Base-by-base conservation (phyloP, 2,329 filamentous ascomycete species). In the Achaetomium macrosporum region DNA sequence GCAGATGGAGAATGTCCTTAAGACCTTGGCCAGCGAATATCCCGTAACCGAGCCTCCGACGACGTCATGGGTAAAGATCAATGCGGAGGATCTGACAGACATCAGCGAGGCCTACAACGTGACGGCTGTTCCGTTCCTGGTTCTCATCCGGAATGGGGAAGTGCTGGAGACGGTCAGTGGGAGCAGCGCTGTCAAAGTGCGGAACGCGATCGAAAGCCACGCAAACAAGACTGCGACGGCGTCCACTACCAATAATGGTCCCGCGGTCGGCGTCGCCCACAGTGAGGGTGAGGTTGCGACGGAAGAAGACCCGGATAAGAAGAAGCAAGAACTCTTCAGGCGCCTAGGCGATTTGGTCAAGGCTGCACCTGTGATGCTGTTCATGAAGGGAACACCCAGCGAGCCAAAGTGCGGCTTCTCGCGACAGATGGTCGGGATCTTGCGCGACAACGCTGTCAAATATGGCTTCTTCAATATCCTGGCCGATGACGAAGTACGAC, bases 391-490 rank as follows among this genome's bases (percentile, higher is more conserved):
- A 55, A 97, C 93, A 1, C 93, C 93, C 54, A 91, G 96, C 74
- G 89, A 83, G 56, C 93, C 93, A 17, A 91, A 96, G 71, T 99
- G 93, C 73, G 93, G 93, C 2, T 99, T 99, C 73, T 95, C 89
- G 61, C 78, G 92, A 61, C 90, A 96, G 73, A 75, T 96, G 42
- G 93, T 99, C 41, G 84, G 76, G 25, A 81, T 99, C 43, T 73
- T 99, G 63, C 82, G 93, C 48, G 92, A 97, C 72, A 85, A 90
- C 66, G 87, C 87, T 46, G 87, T 99, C 56, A 90, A 95, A 68
- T 99, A 97, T 69, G 93, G 93, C 17, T 99, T 99, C 77, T 99
- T 99, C 77, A 97, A 99, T 68, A 99, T 99, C 59, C 73, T 99
- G 63, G 93, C 93, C 58, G 93, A 99, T 68, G 92, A 99, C 65